Percentiles rank a stretch among this genome's conserved stretches.
Evolutionary conservation across 1,284 basidiomycete species (phyloP).

Genomic region (Heterobasidion parviporum): DNA sequence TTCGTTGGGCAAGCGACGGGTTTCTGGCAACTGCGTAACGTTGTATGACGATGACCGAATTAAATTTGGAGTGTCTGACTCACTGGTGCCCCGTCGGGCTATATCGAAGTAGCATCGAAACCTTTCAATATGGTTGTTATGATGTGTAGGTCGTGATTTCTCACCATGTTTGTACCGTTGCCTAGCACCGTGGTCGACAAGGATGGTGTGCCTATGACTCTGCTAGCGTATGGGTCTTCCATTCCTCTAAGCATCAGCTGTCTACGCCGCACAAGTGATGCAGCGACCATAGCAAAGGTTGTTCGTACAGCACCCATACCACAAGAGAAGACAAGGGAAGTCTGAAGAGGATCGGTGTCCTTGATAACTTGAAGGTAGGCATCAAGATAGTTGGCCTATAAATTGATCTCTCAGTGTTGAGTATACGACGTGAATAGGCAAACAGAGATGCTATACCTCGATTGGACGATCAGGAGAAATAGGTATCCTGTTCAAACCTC

Average conservation of each 20-base stretch:
- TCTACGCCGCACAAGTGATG: constrained; percentile 80
- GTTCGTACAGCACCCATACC: constrained; percentile 96
- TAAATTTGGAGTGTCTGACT: background rate
- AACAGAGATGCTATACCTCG: constrained; percentile 39
- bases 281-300: constrained; percentile 96
- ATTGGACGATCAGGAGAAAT: constrained; percentile 87
- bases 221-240: constrained; percentile 64
- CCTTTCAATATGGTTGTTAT: background rate
- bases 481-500: constrained; percentile 58
- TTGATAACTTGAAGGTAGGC: constrained; percentile 84
- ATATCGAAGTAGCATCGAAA: background rate
- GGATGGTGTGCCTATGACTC: constrained; percentile 8
- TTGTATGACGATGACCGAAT: background rate
- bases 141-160: background rate
- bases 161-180: constrained; percentile 11
- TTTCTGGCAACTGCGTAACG: constrained; percentile 38
- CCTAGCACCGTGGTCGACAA: constrained; percentile 1
- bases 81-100: constrained; percentile 5
- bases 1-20: constrained; percentile 7
- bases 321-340: constrained; percentile 91
- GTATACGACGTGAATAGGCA: background rate
- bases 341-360: constrained; percentile 72
- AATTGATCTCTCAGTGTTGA: background rate
- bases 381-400: constrained; percentile 90
- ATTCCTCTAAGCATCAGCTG: constrained; percentile 76